Percentiles rank a stretch among this genome's conserved stretches.
These are phyloP conservation scores for Trichoderma reesei DNA, from an alignment of 495 filamentous ascomycete species.

Conservation along the genomic window DNA sequence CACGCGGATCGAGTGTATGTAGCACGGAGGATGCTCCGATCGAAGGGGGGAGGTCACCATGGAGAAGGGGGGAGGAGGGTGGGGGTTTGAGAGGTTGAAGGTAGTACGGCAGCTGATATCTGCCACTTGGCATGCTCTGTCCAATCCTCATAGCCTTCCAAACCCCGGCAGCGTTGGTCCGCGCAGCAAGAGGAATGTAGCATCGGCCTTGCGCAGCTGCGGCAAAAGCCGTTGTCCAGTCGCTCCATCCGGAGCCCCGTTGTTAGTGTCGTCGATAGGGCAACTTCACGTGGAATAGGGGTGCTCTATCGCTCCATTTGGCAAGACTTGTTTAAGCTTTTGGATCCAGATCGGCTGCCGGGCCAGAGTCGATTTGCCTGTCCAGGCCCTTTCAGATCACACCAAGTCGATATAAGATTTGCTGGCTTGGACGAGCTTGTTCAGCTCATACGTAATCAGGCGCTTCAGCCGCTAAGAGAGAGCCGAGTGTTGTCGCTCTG, in stretches of 20 bases:
- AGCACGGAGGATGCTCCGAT: no score
- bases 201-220: not conserved
- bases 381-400: not conserved
- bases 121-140: no score
- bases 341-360: constrained; percentile 8
- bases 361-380: not conserved
- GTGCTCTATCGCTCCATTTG: not conserved
- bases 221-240: not conserved
- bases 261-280: not conserved
- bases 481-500: not conserved
- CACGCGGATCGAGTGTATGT: no score
- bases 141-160: no score
- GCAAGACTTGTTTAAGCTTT: not conserved
- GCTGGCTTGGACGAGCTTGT: not conserved
- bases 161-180: no score
- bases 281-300: not conserved
- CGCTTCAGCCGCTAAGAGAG: not conserved
- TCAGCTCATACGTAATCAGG: constrained; percentile 8
- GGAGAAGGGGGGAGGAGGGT: no score
- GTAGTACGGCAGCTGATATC: no score
- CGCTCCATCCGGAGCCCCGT: not conserved
- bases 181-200: not conserved
- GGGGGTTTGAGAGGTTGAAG: no score
- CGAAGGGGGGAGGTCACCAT: no score
- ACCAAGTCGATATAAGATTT: not conserved